phyloP scores from a whole-genome alignment of 2,329 filamentous ascomycete species.

The Thermoascus crustaceus region DNA sequence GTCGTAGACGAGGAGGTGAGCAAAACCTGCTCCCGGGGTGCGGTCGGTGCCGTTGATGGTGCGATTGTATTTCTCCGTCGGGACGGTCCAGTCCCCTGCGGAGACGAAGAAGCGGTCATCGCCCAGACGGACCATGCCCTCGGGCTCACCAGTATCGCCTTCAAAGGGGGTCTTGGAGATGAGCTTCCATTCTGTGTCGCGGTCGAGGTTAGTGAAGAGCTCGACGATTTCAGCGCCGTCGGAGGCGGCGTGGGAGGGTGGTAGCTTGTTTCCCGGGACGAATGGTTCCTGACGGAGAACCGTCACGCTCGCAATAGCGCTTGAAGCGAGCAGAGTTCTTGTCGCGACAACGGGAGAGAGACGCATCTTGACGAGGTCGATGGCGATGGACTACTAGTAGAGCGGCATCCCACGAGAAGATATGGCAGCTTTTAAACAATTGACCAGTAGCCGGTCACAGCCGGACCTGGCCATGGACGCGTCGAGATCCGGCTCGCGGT shows the following conservation, averaged over 20 bases:
- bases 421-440: not conserved
- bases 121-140: conserved; percentile 40
- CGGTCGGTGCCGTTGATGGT: conserved; percentile 59
- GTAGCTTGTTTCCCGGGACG: conserved; percentile 13
- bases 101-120: conserved; percentile 39
- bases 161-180: conserved; percentile 37
- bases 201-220: conserved; percentile 38
- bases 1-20: conserved; percentile 40
- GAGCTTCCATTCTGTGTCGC: conserved; percentile 37
- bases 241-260: conserved; percentile 14
- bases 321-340: conserved; percentile 7
- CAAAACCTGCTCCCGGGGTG: conserved; percentile 37
- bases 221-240: conserved; percentile 25
- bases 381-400: not conserved
- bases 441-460: too few relatives aligned
- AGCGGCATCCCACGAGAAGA: too few relatives aligned
- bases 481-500: too few relatives aligned
- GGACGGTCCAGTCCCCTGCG: conserved; percentile 37
- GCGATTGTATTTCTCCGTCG: conserved; percentile 36
- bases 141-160: conserved; percentile 42
- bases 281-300: conserved; percentile 16
- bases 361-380: conserved; percentile 10
- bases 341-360: conserved; percentile 5
- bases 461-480: too few relatives aligned
- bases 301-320: conserved; percentile 9